phyloP scores from a whole-genome alignment of 1,284 basidiomycete genomes.

The Singerocomus rubriflavus region DNA sequence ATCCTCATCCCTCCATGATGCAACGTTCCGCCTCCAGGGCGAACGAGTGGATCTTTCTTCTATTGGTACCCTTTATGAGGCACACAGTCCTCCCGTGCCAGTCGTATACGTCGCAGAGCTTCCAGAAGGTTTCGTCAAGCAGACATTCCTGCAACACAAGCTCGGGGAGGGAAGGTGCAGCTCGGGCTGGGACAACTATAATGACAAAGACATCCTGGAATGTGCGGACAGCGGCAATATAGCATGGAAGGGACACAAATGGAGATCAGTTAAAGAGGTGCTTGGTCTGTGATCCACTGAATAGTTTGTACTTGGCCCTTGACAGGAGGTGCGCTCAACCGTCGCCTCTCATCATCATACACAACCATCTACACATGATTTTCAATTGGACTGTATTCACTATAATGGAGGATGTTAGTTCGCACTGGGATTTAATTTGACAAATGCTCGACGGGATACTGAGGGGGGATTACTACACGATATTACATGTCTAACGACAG shows the following conservation, averaged over 20 bases:
- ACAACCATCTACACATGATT: not conserved
- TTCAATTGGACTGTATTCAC: not conserved
- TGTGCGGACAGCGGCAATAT: conserved; percentile 26
- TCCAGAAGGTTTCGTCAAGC: conserved; percentile 31
- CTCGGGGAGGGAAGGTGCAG: conserved; percentile 28
- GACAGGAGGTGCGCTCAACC: conserved; percentile 1
- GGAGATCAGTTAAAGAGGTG: conserved; percentile 28
- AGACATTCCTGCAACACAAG: conserved; percentile 28
- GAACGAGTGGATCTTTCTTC: conserved; percentile 30
- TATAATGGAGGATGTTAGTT: not conserved
- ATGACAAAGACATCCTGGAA: conserved; percentile 24
- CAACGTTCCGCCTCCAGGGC: conserved; percentile 38
- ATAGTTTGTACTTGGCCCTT: not conserved
- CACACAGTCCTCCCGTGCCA: conserved; percentile 18
- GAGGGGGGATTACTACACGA: not conserved
- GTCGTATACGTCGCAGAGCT: conserved; percentile 25
- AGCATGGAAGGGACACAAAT: conserved; percentile 29
- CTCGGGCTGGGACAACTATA: conserved; percentile 31
- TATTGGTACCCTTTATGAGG: conserved; percentile 27
- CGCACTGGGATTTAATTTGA: not conserved
- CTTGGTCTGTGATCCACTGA: conserved; percentile 20
- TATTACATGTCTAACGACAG: conserved; percentile 20
- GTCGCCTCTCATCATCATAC: not conserved
- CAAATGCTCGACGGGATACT: not conserved
- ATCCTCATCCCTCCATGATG: conserved; percentile 27